Evolutionary conservation across 2,329 filamentous ascomycete genomes (phyloP).

Genomic region (Fusarium sp.): DNA sequence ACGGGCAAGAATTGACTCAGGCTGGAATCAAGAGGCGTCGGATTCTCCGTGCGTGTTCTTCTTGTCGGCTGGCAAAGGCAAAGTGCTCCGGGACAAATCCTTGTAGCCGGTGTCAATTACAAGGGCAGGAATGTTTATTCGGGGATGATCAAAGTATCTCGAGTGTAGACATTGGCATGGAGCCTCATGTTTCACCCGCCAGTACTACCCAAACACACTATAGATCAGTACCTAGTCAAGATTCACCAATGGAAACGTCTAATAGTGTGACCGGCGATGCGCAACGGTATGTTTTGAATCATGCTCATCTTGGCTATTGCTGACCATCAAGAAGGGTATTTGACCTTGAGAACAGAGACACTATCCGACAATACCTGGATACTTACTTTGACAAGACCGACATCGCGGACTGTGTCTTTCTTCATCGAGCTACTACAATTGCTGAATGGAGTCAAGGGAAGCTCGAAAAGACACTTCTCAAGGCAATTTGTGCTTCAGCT

Average conservation of each 20-base stretch:
- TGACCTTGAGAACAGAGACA: constrained; percentile 11
- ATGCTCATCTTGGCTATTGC: fast-evolving
- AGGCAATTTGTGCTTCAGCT: constrained; percentile 35
- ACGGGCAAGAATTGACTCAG: constrained; percentile 33
- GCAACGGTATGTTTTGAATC: not conserved
- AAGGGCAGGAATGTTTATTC: constrained; percentile 15
- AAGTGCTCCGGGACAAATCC: constrained; percentile 50
- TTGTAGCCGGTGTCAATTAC: constrained; percentile 46
- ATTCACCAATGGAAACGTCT: not conserved
- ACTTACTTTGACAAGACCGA: constrained; percentile 39
- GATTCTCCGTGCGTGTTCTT: constrained; percentile 44
- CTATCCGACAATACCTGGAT: constrained; percentile 25
- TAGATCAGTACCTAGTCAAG: constrained; percentile 1
- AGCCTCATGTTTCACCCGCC: constrained; percentile 12
- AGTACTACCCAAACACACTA: constrained; percentile 4
- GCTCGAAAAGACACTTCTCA: constrained; percentile 34
- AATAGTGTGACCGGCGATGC: not conserved
- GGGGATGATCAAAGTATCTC: not conserved
- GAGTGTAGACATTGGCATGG: not conserved
- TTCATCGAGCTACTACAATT: constrained; percentile 37
- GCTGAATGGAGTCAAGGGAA: constrained; percentile 40
- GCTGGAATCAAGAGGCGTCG: constrained; percentile 45
- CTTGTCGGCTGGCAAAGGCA: constrained; percentile 50
- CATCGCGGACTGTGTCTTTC: constrained; percentile 31
- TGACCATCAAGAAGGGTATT: constrained; percentile 11